Conservation (phyloP, 345 rosid species). For the Dipteronia dyeriana region DNA sequence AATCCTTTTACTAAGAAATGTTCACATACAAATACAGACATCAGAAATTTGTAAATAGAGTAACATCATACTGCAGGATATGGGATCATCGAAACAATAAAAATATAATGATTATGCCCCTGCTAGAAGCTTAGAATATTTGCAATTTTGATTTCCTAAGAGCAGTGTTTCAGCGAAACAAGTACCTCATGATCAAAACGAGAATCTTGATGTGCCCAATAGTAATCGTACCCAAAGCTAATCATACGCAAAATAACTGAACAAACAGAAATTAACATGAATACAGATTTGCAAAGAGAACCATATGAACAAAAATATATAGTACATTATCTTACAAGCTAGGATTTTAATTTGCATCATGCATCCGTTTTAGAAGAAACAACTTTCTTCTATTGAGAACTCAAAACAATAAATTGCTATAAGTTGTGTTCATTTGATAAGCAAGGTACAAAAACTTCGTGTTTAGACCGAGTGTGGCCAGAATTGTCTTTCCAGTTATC, state of each 20-base stretch:
- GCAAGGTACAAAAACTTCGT: neutral
- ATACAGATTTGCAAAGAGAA: neutral
- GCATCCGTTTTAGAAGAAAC: neutral
- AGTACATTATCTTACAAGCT: neutral
- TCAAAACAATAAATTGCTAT: neutral
- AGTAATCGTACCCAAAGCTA: conserved; percentile 92
- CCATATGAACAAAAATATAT: neutral
- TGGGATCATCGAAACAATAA: neutral
- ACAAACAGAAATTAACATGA: conserved; percentile 9
- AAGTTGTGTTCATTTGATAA: neutral
- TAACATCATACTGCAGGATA: neutral
- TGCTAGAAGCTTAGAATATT: neutral
- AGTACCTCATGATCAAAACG: conserved; percentile 72
- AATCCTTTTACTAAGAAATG: neutral
- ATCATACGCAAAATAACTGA: conserved; percentile 87
- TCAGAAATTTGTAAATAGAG: neutral
- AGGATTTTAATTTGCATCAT: neutral
- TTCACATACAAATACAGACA: neutral
- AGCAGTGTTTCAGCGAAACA: neutral
- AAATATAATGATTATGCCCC: neutral
- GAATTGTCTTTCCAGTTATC: neutral
- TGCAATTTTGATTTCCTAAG: neutral
- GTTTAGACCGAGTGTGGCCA: neutral
- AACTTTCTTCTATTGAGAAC: neutral
- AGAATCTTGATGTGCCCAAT: conserved; percentile 63